Percentiles rank a stretch among this genome's conserved stretches.
These are phyloP conservation scores for Talaromyces sp. DNA, from an alignment of 2,329 filamentous ascomycete genomes.

Conservation along the genomic window DNA sequence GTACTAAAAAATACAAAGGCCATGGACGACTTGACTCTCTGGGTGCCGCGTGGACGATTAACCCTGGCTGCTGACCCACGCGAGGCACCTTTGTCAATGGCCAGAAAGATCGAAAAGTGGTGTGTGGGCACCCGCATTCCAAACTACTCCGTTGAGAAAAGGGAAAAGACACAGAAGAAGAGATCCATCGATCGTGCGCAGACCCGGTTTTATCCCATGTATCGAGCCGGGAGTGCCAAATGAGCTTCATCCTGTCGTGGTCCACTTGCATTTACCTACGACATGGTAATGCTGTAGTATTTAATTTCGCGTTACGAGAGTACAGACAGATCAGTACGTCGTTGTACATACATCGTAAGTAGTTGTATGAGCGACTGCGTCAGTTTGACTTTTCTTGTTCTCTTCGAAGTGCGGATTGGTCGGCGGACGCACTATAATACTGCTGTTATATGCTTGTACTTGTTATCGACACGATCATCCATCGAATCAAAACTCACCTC, in stretches of 20 bases:
- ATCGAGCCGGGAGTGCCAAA: neutral
- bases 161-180: neutral
- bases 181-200: slow-evolving; percentile 16
- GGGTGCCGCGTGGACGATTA: slow-evolving; percentile 11
- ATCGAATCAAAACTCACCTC: neutral
- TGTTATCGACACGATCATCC: neutral
- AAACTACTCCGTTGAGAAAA: neutral
- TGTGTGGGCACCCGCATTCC: slow-evolving; percentile 7
- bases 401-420: neutral
- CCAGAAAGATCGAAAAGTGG: neutral
- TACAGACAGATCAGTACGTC: neutral
- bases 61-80: neutral
- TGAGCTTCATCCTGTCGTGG: neutral
- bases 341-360: neutral
- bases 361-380: neutral
- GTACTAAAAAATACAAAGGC: neutral
- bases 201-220: slow-evolving; percentile 4
- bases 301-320: neutral
- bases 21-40: neutral
- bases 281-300: neutral
- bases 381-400: neutral
- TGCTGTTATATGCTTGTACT: neutral
- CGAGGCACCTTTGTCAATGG: neutral
- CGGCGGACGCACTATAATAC: neutral
- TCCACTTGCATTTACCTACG: neutral